phyloP scores from a whole-genome alignment of 1,139 yeast species.

The Eremothecium sinecaudum region DNA sequence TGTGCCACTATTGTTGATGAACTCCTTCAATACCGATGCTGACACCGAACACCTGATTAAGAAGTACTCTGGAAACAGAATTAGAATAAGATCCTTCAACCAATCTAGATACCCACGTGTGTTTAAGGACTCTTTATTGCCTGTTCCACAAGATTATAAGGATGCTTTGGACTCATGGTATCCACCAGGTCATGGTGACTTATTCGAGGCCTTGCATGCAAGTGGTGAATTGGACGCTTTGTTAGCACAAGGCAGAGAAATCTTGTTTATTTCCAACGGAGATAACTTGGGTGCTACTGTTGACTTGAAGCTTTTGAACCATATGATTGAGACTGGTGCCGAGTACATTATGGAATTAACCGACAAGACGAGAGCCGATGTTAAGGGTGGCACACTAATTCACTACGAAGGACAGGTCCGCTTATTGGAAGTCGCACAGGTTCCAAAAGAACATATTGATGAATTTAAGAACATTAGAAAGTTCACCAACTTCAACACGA shows the following conservation, averaged over 20 bases:
- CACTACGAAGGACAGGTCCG: slow-evolving; percentile 93
- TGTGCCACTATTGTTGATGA: slow-evolving; percentile 94
- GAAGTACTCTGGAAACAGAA: slow-evolving; percentile 94
- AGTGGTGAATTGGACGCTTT: slow-evolving; percentile 89
- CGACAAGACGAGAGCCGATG: slow-evolving; percentile 97
- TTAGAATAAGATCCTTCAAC: slow-evolving; percentile 90
- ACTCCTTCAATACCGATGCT: slow-evolving; percentile 93
- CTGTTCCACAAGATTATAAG: slow-evolving; percentile 72
- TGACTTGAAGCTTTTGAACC: slow-evolving; percentile 80
- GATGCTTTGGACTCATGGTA: slow-evolving; percentile 86
- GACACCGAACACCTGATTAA: slow-evolving; percentile 93
- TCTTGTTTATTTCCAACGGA: slow-evolving; percentile 92
- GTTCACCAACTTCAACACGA: slow-evolving; percentile 95
- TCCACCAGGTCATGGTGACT: slow-evolving; percentile 99
- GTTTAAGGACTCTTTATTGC: slow-evolving; percentile 84
- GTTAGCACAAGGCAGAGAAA: slow-evolving; percentile 88
- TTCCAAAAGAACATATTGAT: slow-evolving; percentile 96
- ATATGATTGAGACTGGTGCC: slow-evolving; percentile 83
- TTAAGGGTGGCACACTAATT: slow-evolving; percentile 97
- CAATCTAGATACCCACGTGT: slow-evolving; percentile 96
- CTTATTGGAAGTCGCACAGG: slow-evolving; percentile 95
- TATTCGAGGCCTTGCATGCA: slow-evolving; percentile 80
- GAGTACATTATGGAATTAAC: slow-evolving; percentile 98
- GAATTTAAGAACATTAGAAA: slow-evolving; percentile 96
- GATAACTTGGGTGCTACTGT: slow-evolving; percentile 98